phyloP scores from a whole-genome alignment of 495 filamentous ascomycete species.

The Letharia columbiana region DNA sequence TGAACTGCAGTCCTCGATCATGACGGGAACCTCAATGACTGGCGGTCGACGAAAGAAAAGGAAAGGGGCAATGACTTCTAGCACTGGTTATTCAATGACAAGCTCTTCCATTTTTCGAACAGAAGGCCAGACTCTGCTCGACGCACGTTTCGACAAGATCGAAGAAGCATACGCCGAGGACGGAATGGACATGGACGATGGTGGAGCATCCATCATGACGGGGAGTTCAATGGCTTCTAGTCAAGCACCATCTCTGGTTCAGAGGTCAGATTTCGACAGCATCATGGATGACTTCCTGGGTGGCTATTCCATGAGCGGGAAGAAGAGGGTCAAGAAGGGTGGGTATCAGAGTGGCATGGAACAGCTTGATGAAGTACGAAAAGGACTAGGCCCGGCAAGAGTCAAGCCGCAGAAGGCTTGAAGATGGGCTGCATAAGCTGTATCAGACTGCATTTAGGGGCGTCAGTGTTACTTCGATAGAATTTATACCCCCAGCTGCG shows the following conservation, averaged over 20 bases:
- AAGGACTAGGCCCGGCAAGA: slow-evolving; percentile 67
- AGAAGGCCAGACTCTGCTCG: slow-evolving; percentile 76
- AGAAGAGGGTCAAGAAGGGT: slow-evolving; percentile 75
- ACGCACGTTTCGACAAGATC: slow-evolving; percentile 84
- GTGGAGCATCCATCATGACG: slow-evolving; percentile 45
- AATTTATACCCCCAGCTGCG: slow-evolving; percentile 8
- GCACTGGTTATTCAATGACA: slow-evolving; percentile 92
- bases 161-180: slow-evolving; percentile 77
- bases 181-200: slow-evolving; percentile 49
- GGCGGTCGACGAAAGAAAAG: slow-evolving; percentile 74
- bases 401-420: slow-evolving; percentile 26
- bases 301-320: slow-evolving; percentile 64
- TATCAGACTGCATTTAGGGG: slow-evolving; percentile 6
- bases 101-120: slow-evolving; percentile 82
- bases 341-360: slow-evolving; percentile 71
- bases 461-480: slow-evolving; percentile 2
- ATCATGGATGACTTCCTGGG: slow-evolving; percentile 93
- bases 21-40: slow-evolving; percentile 67
- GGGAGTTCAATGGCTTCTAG: slow-evolving; percentile 42
- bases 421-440: neutral
- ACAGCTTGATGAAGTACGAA: slow-evolving; percentile 84
- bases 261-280: slow-evolving; percentile 66
- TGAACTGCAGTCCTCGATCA: slow-evolving; percentile 65
- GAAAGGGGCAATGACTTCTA: slow-evolving; percentile 81
- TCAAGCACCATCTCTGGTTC: slow-evolving; percentile 38